Evolutionary conservation across 2,329 filamentous ascomycete genomes (phyloP).

Genomic region (Volutella citrinella): DNA sequence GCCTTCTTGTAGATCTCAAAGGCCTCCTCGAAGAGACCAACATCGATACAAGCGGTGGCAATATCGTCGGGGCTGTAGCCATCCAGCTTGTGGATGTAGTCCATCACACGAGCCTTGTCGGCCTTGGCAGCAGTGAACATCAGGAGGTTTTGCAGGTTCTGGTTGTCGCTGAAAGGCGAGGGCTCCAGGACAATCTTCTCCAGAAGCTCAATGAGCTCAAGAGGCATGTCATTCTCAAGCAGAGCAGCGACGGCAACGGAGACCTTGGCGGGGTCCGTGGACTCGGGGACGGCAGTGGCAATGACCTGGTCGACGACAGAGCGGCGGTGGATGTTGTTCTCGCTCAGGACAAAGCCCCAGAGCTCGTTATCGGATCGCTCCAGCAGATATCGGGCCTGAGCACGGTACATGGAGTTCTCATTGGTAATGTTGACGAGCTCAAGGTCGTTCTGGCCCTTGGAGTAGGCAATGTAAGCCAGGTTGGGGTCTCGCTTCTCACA

Average conservation of each 20-base stretch:
- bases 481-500: constrained; percentile 98
- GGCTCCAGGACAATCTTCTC: constrained; percentile 99
- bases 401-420: constrained; percentile 99
- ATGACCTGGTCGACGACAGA: constrained; percentile 96
- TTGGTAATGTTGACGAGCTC: constrained; percentile 98
- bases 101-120: constrained; percentile 91
- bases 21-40: constrained; percentile 92
- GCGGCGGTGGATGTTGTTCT: constrained; percentile 92
- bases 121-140: constrained; percentile 97
- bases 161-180: constrained; percentile 97
- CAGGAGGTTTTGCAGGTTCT: constrained; percentile 91
- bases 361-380: constrained; percentile 87
- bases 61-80: constrained; percentile 92
- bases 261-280: constrained; percentile 89
- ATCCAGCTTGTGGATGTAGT: constrained; percentile 90
- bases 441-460: constrained; percentile 94
- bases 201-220: constrained; percentile 92
- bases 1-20: constrained; percentile 99
- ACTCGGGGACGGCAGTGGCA: constrained; percentile 90
- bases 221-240: constrained; percentile 84
- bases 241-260: constrained; percentile 92
- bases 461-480: constrained; percentile 89
- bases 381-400: constrained; percentile 92
- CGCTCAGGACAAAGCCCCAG: constrained; percentile 90
- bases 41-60: constrained; percentile 86